Base-by-base conservation (phyloP, 75 land plant genomes). In the Adiantum capillusveneris region DNA sequence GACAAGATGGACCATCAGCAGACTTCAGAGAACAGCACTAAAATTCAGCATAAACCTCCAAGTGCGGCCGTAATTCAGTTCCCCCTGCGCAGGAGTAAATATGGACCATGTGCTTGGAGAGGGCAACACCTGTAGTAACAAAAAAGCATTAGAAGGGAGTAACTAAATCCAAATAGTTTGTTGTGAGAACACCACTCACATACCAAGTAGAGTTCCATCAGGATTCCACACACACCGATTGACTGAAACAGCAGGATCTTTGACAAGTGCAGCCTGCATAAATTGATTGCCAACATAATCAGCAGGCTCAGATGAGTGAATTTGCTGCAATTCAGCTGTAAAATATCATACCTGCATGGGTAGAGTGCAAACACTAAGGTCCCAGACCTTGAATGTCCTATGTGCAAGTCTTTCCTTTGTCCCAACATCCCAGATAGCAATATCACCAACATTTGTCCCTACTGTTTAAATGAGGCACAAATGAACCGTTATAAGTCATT, bases 401-500 rank as follows among this genome's bases (percentile, higher is more conserved):
- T 42, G 54, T 29, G 71, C 75, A 6, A 88, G 54, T 44, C 70
- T 74, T 55, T 88, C 90, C 46, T 72, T 69, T 19, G 79, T 60
- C 25, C 78, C 81, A 39, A 85, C 86, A 48, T 88, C 90, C 94
- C 94, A 88, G 19, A 88, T 58, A 19, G 64, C 75, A 55, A 88
- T 75, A 31, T 88, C 94, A 24, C 94, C 94, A 52, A 88, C 79
- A 77, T 79, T 80, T 57, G 94, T 88, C 29, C 94, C 94, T 60
- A 88, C 94, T 88, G 68, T 34, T 3, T 5, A 59, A n/a, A n/a
- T n/a, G n/a, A n/a, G n/a, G n/a, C n/a, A n/a, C n/a, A 57, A 30
- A n/a, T 22, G 34, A 18, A 22, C 25, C 17, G 24, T 37, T 31
- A 19, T n/a, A n/a, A n/a, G n/a, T n/a, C n/a, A n/a, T n/a, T n/a